Conservation (phyloP, 495 filamentous ascomycete species). For the Aspergillus homomorphus region DNA sequence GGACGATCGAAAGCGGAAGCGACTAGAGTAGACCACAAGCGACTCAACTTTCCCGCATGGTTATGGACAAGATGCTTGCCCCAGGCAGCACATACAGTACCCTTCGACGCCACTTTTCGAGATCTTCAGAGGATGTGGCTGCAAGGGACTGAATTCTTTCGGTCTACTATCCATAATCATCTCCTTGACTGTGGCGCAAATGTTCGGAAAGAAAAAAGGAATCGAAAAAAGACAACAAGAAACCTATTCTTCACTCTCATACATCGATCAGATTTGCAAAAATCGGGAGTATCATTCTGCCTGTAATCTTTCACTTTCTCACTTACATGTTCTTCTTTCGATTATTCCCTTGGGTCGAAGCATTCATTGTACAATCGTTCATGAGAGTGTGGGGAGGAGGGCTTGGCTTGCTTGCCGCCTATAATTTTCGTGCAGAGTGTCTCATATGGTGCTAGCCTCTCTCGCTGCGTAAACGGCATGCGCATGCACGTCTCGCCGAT, state of each 20-base stretch:
- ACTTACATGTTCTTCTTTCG: background rate
- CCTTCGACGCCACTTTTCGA: background rate
- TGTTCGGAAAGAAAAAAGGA: background rate
- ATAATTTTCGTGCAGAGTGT: background rate
- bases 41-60: background rate
- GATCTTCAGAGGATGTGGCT: background rate
- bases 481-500: background rate
- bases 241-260: background rate
- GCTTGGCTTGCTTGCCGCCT: background rate
- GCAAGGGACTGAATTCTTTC: background rate
- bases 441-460: background rate
- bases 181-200: background rate
- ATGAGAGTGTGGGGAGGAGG: background rate
- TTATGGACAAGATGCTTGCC: background rate
- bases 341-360: conserved; percentile 19
- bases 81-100: background rate
- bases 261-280: conserved; percentile 6
- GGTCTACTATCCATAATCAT: background rate
- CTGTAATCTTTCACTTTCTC: conserved; percentile 15
- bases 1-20: conserved; percentile 79
- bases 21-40: conserved; percentile 50
- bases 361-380: conserved; percentile 19
- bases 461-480: background rate
- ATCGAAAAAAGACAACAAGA: background rate
- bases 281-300: conserved; percentile 1